These are phyloP conservation scores for Aspergillus sp. DNA, from an alignment of 2,329 filamentous ascomycete genomes.

Conservation along the genomic window DNA sequence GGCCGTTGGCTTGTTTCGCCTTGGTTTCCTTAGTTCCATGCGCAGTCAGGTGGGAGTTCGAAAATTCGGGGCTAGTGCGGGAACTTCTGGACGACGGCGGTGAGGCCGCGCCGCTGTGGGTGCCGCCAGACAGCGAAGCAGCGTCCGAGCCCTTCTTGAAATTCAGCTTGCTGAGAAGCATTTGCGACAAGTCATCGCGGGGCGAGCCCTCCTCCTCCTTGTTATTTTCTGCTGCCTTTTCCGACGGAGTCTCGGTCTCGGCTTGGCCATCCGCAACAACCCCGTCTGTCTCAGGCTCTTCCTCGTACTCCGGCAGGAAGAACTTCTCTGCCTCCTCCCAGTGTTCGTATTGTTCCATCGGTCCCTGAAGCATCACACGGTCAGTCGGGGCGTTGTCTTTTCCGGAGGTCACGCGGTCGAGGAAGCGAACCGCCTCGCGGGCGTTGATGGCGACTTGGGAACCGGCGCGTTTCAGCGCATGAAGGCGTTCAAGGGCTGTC, in stretches of 20 bases:
- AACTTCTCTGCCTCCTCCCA: constrained; percentile 40
- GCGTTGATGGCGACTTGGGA: constrained; percentile 42
- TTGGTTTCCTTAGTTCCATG: constrained; percentile 17
- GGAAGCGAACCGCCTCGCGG: constrained; percentile 43
- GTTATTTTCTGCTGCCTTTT: constrained; percentile 13
- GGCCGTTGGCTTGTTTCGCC: constrained; percentile 13
- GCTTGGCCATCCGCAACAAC: constrained; percentile 10
- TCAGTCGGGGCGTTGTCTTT: constrained; percentile 36
- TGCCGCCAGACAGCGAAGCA: constrained; percentile 33
- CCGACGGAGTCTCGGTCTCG: constrained; percentile 9
- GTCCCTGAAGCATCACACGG: constrained; percentile 38
- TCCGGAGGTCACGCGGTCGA: constrained; percentile 41
- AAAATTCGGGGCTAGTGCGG: constrained; percentile 37
- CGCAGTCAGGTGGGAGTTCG: constrained; percentile 16
- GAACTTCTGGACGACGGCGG: constrained; percentile 37
- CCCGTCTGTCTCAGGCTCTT: constrained; percentile 23
- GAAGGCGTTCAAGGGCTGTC: constrained; percentile 39
- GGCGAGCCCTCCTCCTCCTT: constrained; percentile 13
- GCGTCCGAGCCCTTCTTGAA: constrained; percentile 35
- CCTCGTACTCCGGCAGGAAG: constrained; percentile 36
- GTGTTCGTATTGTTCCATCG: constrained; percentile 40
- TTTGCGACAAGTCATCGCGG: constrained; percentile 36
- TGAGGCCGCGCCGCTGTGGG: constrained; percentile 34
- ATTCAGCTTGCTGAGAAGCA: constrained; percentile 40
- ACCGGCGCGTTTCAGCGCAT: constrained; percentile 35